phyloP scores from a whole-genome alignment of 2,329 filamentous ascomycete genomes.

The Botryosphaeria dothidea region DNA sequence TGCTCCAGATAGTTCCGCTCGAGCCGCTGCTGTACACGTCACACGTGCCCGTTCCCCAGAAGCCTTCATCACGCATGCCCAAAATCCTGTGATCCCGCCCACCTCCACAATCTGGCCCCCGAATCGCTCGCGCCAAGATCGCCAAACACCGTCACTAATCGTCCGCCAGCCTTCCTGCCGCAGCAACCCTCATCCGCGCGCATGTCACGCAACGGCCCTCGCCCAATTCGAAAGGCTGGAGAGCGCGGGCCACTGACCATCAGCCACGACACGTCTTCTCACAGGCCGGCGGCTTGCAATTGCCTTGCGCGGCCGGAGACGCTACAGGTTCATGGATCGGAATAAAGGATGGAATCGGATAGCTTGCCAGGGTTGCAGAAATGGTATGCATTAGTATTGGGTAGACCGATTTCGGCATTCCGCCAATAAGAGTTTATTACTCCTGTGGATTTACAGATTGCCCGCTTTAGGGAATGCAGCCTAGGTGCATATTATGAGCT shows the following conservation, averaged over 20 bases:
- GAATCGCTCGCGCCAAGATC: slow-evolving; percentile 6
- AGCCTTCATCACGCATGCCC: background rate
- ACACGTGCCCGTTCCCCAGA: slow-evolving; percentile 12
- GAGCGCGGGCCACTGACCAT: slow-evolving; percentile 8
- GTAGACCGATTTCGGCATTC: background rate
- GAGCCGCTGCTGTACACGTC: slow-evolving; percentile 12
- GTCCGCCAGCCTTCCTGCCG: background rate
- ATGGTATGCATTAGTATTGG: background rate
- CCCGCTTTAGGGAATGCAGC: background rate
- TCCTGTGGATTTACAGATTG: background rate
- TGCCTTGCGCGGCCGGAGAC: background rate
- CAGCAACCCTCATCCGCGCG: background rate
- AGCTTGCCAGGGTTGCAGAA: background rate
- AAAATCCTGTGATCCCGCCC: background rate
- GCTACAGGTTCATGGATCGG: background rate
- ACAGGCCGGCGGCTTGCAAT: background rate
- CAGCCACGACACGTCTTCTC: slow-evolving; percentile 4
- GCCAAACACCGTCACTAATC: slow-evolving; percentile 1
- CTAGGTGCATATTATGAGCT: background rate
- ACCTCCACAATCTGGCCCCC: slow-evolving; percentile 7
- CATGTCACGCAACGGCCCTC: slow-evolving; percentile 4
- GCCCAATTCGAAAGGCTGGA: slow-evolving; percentile 1
- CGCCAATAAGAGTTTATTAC: background rate
- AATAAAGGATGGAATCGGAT: background rate
- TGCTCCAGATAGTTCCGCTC: slow-evolving; percentile 9